A percentile compares a stretch with the other conserved stretches of the same genome.
Evolutionary conservation across 176 grass and related monocot species (phyloP).

Genomic region (Thinopyrum elongatum): DNA sequence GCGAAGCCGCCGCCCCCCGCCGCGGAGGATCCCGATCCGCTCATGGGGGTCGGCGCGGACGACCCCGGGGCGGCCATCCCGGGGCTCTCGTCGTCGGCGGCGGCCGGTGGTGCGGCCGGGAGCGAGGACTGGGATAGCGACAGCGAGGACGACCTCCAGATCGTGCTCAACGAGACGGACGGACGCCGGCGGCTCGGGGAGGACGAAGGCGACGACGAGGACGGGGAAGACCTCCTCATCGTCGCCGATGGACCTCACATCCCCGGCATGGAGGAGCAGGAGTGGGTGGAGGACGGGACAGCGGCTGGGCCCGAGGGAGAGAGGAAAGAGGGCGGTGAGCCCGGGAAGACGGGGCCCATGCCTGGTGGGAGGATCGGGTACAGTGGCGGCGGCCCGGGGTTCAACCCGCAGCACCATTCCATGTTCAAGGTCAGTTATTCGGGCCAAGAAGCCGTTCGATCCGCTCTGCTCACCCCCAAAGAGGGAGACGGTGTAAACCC

Average conservation of each 20-base stretch:
- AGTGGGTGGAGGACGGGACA: slow-evolving; percentile 75
- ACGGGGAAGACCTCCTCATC: slow-evolving; percentile 75
- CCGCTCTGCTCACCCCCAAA: slow-evolving; percentile 47
- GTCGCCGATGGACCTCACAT: slow-evolving; percentile 78
- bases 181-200: slow-evolving; percentile 45
- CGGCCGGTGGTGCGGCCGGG: slow-evolving; percentile 27
- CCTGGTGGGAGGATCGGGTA: slow-evolving; percentile 62
- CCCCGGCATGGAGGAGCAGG: slow-evolving; percentile 70
- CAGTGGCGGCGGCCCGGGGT: slow-evolving; percentile 62
- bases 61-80: slow-evolving; percentile 66
- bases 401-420: slow-evolving; percentile 87
- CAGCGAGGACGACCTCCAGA: slow-evolving; percentile 95
- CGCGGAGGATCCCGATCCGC: slow-evolving; percentile 46
- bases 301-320: slow-evolving; percentile 51
- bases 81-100: slow-evolving; percentile 53
- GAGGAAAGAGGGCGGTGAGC: slow-evolving; percentile 62
- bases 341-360: slow-evolving; percentile 38
- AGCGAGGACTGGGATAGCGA: slow-evolving; percentile 94
- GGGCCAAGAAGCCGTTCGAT: slow-evolving; percentile 49
- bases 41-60: slow-evolving; percentile 27
- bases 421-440: slow-evolving; percentile 95
- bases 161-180: slow-evolving; percentile 89
- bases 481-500: slow-evolving; percentile 46
- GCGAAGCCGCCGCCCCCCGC: slow-evolving; percentile 17
- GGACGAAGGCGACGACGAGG: slow-evolving; percentile 77